phyloP scores from a whole-genome alignment of 345 rosid genomes.

The Brassica incana region DNA sequence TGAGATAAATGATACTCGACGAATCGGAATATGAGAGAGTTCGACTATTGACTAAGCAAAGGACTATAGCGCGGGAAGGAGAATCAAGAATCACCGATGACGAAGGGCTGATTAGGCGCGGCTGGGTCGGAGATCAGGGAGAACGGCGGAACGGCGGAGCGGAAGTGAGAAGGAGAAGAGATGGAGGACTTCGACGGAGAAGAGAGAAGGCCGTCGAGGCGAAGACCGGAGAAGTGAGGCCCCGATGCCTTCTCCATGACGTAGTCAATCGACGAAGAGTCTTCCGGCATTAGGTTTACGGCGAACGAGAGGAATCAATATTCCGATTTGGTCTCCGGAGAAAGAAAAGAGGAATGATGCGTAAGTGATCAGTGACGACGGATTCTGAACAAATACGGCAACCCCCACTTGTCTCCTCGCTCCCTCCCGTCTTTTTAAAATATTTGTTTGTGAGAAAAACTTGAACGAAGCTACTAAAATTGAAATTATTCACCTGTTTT shows the following conservation, averaged over 20 bases:
- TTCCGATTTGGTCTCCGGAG: constrained; percentile 21
- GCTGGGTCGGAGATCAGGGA: constrained; percentile 37
- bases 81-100: constrained; percentile 61
- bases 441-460: constrained; percentile 2
- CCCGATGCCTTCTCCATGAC: constrained; percentile 98
- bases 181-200: constrained; percentile 54
- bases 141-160: constrained; percentile 21
- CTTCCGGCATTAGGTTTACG: constrained; percentile 51
- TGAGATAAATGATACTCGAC: neutral
- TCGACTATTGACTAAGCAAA: neutral
- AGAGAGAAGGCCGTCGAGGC: constrained; percentile 67
- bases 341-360: neutral
- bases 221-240: constrained; percentile 98
- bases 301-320: neutral
- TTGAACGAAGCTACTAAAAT: neutral
- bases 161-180: constrained; percentile 45
- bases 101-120: constrained; percentile 70
- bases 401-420: constrained; percentile 29
- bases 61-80: neutral
- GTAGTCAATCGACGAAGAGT: constrained; percentile 61
- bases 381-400: constrained; percentile 19
- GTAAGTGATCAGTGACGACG: constrained; percentile 32
- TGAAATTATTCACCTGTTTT: neutral
- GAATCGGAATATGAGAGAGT: neutral
- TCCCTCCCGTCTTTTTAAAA: constrained; percentile 32